phyloP scores from a whole-genome alignment of 805 yeast species.

The Zygosaccharomyces pseudorouxii region DNA sequence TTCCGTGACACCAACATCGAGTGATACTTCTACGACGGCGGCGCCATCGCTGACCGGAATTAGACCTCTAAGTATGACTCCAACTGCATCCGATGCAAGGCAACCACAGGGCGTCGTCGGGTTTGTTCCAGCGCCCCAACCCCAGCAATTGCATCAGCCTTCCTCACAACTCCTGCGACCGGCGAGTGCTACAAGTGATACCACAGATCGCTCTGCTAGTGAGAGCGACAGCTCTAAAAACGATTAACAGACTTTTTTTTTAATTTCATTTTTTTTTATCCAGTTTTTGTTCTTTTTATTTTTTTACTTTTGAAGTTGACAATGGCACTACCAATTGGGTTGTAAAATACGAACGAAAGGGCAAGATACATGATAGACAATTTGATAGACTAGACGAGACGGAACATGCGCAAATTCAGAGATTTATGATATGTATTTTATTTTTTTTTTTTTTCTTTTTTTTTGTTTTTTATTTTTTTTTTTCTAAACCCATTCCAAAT shows the following conservation, averaged over 20 bases:
- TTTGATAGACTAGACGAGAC: constrained; percentile 1
- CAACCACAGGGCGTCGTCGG: background rate
- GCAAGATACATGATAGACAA: background rate
- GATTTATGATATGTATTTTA: background rate
- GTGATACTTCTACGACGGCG: background rate
- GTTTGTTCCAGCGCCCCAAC: background rate
- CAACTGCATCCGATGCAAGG: constrained; percentile 1
- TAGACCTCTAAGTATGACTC: background rate
- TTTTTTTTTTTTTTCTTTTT: background rate
- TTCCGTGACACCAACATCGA: background rate
- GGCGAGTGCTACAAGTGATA: constrained; percentile 8
- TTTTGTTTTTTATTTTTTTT: background rate
- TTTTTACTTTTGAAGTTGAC: background rate
- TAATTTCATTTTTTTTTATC: background rate
- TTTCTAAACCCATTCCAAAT: background rate
- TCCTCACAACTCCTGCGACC: constrained; percentile 14
- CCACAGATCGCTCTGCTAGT: constrained; percentile 4
- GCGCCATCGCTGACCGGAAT: background rate
- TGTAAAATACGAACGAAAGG: background rate
- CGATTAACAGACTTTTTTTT: background rate
- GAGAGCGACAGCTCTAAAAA: constrained; percentile 1
- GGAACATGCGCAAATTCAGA: background rate
- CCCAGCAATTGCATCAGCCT: constrained; percentile 13
- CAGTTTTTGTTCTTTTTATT: background rate
- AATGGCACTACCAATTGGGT: background rate